Percentiles rank a stretch among this genome's conserved stretches.
Conservation (phyloP, 768 basidiomycete species). For the Asterophora lycoperdoides region DNA sequence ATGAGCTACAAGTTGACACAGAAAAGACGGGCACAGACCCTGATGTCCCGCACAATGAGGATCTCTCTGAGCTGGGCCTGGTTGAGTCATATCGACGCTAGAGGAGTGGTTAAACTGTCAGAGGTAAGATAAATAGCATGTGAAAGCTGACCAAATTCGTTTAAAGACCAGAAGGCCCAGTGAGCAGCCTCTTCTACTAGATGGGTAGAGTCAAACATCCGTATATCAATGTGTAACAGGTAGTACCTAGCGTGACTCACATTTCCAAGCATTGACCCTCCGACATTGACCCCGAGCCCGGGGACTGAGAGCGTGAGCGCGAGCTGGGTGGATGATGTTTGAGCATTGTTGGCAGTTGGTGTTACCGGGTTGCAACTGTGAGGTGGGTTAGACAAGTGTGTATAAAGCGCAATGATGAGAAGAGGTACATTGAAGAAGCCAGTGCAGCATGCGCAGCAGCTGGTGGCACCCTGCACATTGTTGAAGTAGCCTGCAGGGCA, state of each 20-base stretch:
- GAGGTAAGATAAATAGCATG: not conserved
- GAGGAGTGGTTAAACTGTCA: not conserved
- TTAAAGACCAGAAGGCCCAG: not conserved
- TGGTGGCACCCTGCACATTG: slow-evolving; percentile 21
- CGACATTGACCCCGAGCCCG: slow-evolving; percentile 19
- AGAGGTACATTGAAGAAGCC: slow-evolving; percentile 22
- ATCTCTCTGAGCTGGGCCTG: slow-evolving; percentile 43
- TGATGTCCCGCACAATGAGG: slow-evolving; percentile 46
- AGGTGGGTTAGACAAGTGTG: too few relatives aligned
- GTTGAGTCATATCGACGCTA: slow-evolving; percentile 15
- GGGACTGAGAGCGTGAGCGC: too few relatives aligned
- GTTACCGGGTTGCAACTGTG: too few relatives aligned
- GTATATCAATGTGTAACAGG: not conserved
- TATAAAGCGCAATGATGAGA: slow-evolving; percentile 5
- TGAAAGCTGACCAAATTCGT: not conserved
- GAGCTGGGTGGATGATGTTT: too few relatives aligned
- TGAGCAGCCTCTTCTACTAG: slow-evolving; percentile 13
- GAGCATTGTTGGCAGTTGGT: slow-evolving; percentile 15
- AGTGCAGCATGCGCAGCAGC: slow-evolving; percentile 24
- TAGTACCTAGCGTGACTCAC: slow-evolving; percentile 23
- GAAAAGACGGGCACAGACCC: slow-evolving; percentile 30
- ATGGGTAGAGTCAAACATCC: not conserved
- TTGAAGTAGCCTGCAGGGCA: slow-evolving; percentile 25
- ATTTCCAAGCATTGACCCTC: slow-evolving; percentile 37
- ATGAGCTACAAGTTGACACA: not conserved